Conservation (phyloP, 2,329 filamentous ascomycete genomes). For the Colletotrichum caudatum region DNA sequence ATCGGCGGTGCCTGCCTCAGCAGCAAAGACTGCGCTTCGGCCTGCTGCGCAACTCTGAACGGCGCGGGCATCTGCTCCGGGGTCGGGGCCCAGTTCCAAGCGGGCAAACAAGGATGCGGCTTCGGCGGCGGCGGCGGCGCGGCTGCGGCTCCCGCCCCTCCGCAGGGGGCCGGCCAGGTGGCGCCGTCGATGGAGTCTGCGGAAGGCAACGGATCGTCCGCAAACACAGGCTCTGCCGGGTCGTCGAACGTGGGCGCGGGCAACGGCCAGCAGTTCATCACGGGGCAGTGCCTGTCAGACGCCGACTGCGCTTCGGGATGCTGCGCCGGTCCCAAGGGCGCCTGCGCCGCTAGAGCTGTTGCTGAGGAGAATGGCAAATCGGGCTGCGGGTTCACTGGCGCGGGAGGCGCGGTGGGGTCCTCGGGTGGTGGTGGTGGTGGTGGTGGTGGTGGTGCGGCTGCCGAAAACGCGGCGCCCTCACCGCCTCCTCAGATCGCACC, state of each 20-base stretch:
- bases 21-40: slow-evolving; percentile 47
- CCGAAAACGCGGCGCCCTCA: slow-evolving; percentile 3
- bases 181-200: slow-evolving; percentile 22
- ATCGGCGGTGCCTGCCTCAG: slow-evolving; percentile 48
- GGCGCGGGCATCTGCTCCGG: slow-evolving; percentile 49
- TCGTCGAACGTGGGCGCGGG: slow-evolving; percentile 49
- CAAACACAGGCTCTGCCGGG: slow-evolving; percentile 20
- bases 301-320: slow-evolving; percentile 51
- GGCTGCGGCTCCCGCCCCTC: slow-evolving; percentile 1
- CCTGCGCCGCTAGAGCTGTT: slow-evolving; percentile 51
- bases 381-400: slow-evolving; percentile 50
- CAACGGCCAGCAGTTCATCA: slow-evolving; percentile 50
- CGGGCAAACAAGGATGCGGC: slow-evolving; percentile 48
- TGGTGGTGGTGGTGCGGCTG: not conserved
- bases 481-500: not conserved
- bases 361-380: slow-evolving; percentile 50
- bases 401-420: not conserved
- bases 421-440: not conserved
- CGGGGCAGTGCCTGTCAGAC: slow-evolving; percentile 49
- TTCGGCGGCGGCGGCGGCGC: slow-evolving; percentile 41
- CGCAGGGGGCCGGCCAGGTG: slow-evolving; percentile 13
- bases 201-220: slow-evolving; percentile 1
- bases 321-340: slow-evolving; percentile 50
- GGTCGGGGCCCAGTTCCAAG: slow-evolving; percentile 44
- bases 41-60: slow-evolving; percentile 45